Conservation (phyloP, 1,284 basidiomycete genomes). For the Pseudomicrostroma phylloplanum region DNA sequence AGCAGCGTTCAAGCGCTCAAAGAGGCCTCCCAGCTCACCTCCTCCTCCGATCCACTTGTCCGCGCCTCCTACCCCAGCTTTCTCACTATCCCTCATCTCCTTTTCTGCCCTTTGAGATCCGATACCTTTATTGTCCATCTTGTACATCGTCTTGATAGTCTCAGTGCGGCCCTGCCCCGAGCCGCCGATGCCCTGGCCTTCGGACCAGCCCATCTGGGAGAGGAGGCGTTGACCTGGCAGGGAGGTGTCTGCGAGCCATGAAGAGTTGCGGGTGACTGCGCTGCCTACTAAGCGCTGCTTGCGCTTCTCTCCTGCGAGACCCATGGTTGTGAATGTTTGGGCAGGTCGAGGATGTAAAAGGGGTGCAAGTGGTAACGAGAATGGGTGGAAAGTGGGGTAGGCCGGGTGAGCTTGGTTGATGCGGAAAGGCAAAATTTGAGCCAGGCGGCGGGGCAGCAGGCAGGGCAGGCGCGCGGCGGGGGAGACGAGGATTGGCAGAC, state of each 20-base stretch:
- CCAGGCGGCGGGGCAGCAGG: no score
- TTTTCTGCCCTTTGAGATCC: slow-evolving; percentile 42
- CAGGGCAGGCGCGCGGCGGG: no score
- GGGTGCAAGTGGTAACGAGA: neutral
- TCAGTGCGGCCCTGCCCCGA: slow-evolving; percentile 33
- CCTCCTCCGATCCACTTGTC: slow-evolving; percentile 46
- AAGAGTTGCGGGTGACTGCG: slow-evolving; percentile 34
- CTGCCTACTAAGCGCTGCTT: slow-evolving; percentile 47
- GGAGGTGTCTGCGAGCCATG: slow-evolving; percentile 43
- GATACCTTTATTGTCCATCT: slow-evolving; percentile 50
- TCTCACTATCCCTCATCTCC: slow-evolving; percentile 29
- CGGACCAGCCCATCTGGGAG: slow-evolving; percentile 47
- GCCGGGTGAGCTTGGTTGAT: no score
- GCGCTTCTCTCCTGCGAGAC: slow-evolving; percentile 39
- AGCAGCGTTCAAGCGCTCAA: slow-evolving; percentile 43
- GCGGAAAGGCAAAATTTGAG: no score
- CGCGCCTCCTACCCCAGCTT: slow-evolving; percentile 19
- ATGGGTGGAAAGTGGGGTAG: neutral
- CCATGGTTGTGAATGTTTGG: slow-evolving; percentile 23
- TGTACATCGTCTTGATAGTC: slow-evolving; percentile 37
- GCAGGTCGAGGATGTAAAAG: neutral
- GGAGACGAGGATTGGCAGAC: no score
- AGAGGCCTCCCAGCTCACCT: slow-evolving; percentile 43
- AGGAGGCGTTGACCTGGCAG: slow-evolving; percentile 48
- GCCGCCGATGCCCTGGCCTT: slow-evolving; percentile 41